Evolutionary conservation across 768 basidiomycete genomes (phyloP), one percentile per base, ranked within the genome.

Genomic region (Mycena epipterygia): DNA sequence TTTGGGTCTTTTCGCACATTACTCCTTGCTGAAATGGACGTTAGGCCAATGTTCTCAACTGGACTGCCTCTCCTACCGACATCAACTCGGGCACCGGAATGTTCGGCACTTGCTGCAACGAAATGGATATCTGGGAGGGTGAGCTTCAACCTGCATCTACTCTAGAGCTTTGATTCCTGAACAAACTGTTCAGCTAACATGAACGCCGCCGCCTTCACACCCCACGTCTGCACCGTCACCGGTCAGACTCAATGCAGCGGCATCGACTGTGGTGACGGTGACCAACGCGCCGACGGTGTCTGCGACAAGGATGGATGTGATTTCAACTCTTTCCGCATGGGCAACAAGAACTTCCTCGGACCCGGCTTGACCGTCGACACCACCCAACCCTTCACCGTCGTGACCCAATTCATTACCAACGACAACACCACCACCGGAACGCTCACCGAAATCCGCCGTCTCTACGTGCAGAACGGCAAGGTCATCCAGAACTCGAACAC

Each of bases 271-370:
- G 81, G 81, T 63, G 79, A 77, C 71, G 71, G 61, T 33, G 70
- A 56, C 73, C 74, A 81, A 75, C 79, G 86, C 64, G 83, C 85
- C 77, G 78, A 76, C 72, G 84, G 84, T 48, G 76, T 86, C 39
- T 89, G 89, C 79, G 88, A 89, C 79, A 81, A 82, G 70, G 87
- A 87, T 71, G 88, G 89, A 55, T 89, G 89, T 78, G 89, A 89
- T 75, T 89, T 88, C 85, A 89, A 89, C 86, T 87, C 89, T 30
- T 90, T 75, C 84, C 87, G 88, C 75, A 83, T 87, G 85, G 88
- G 88, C 37, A 76, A 78, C 74, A 75, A 73, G 68, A 70, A 75
- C 60, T 89, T 88, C 85, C 84, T 84, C 76, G 88, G 88, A 42
- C 75, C 76, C 19, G 84, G 84, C 69, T 71, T 76, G 76, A 86